phyloP scores from a whole-genome alignment of 352 stramenopile species.

The Pythium inflatum region DNA sequence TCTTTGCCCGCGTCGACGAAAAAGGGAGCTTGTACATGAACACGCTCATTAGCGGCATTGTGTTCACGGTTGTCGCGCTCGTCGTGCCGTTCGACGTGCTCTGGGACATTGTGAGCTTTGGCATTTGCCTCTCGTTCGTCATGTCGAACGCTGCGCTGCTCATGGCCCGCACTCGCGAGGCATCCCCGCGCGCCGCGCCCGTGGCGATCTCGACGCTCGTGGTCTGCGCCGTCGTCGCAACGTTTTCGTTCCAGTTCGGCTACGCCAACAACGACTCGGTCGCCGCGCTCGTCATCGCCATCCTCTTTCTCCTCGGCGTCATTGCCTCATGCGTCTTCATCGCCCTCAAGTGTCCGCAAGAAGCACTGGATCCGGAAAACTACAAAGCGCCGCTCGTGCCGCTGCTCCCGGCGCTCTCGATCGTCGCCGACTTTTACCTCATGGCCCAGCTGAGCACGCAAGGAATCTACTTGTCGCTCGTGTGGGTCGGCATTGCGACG shows the following conservation, averaged over 20 bases:
- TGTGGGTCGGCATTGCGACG: conserved; percentile 61
- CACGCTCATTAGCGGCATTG: conserved; percentile 63
- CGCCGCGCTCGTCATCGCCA: conserved; percentile 42
- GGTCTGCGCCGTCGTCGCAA: conserved; percentile 38
- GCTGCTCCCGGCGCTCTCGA: conserved; percentile 58
- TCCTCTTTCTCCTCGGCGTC: conserved; percentile 55
- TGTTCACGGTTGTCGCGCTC: conserved; percentile 74
- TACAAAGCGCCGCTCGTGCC: conserved; percentile 74
- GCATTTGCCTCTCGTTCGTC: conserved; percentile 89
- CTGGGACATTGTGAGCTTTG: conserved; percentile 90
- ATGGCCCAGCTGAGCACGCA: conserved; percentile 60
- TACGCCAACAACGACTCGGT: conserved; percentile 53
- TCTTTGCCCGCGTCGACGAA: conserved; percentile 87
- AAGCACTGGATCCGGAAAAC: conserved; percentile 44
- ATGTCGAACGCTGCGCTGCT: conserved; percentile 80
- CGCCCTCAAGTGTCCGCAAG: conserved; percentile 65
- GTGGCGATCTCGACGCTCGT: conserved; percentile 32
- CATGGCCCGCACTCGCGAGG: conserved; percentile 67
- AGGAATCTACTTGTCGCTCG: conserved; percentile 53
- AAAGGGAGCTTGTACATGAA: conserved; percentile 85
- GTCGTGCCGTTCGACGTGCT: conserved; percentile 78
- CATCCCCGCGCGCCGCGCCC: conserved; percentile 42
- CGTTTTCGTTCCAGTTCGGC: conserved; percentile 76
- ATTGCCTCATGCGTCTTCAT: conserved; percentile 38
- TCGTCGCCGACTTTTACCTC: conserved; percentile 75